Base-by-base conservation (phyloP, 2,329 filamentous ascomycete species). In the Penicillium sp. region DNA sequence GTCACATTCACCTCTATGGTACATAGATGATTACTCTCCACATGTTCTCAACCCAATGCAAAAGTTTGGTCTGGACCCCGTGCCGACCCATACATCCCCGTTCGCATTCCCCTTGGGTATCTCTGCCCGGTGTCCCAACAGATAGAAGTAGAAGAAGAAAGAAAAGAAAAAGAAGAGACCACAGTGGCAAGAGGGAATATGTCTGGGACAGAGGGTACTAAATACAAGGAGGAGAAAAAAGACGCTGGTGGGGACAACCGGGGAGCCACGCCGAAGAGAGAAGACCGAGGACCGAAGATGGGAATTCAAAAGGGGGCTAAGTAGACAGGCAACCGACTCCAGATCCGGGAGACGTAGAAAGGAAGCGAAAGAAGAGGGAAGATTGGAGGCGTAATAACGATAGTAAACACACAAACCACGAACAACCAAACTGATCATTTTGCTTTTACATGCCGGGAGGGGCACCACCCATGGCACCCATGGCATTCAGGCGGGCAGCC, bases 401-500 rank as follows among this genome's bases (percentile, higher is more conserved):
- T 19, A 18, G 41, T 31, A 44, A 46, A 36, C 49, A 31, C 35
- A 40, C 35, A 40, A 27, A 50, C 18, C 36, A 52, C 24, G 31
- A 53, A 40, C 10, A 40, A 46, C 7, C 56, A 54, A 36, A 22
- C 37, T 46, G 24, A 6, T 33, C 24, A 7, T 19, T n/a, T 46
- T 14, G 43, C 43, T 51, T 56, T 70, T 73, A 76, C 70, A 76
- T 62, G 59, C 66, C 66, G 36, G 72, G 68, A 43, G 74, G 69
- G 22, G 69, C 76, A 60, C 75, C 68, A 50, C 73, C 73, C 61
- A 67, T 67, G 37, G 75, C 75, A 33, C 79, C 76, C 81, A 88
- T 87, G 55, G 82, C 82, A 64, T 87, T 83, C 65, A 94, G 82
- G 74, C 89, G 89, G 60, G 84, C 86, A 14, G 89, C 89, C 54